Percentiles rank a stretch among this genome's conserved stretches.
Evolutionary conservation across 2,329 filamentous ascomycete genomes (phyloP).

Genomic region (Aureobasidium melanogenum): DNA sequence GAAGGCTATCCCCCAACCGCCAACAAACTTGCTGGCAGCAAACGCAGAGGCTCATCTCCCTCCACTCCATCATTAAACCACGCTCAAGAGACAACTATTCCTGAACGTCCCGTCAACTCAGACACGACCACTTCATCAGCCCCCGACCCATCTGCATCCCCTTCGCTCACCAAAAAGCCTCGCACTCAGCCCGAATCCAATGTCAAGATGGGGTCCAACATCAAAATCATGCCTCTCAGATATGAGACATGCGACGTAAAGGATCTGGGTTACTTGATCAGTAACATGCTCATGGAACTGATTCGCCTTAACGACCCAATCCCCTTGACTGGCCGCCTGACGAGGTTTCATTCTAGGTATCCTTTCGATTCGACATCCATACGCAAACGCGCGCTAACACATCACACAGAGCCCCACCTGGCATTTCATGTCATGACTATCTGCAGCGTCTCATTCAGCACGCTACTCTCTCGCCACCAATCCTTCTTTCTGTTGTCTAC

Average conservation of each 20-base stretch:
- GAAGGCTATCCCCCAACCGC: constrained; percentile 38
- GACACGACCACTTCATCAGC: background rate
- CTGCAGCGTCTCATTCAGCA: constrained; percentile 86
- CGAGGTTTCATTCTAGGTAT: constrained; percentile 88
- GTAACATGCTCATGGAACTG: constrained; percentile 91
- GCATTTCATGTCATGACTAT: constrained; percentile 91
- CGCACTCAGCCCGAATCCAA: constrained; percentile 25
- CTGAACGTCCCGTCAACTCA: background rate
- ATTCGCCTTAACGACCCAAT: constrained; percentile 87
- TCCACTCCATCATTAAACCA: constrained; percentile 20
- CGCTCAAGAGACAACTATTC: constrained; percentile 15
- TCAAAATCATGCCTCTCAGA: constrained; percentile 55
- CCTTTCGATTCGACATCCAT: constrained; percentile 10
- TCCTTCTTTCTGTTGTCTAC: constrained; percentile 97
- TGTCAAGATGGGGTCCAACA: constrained; percentile 30
- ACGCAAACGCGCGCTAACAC: background rate
- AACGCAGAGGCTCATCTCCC: constrained; percentile 24
- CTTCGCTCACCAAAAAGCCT: constrained; percentile 2
- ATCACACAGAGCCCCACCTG: constrained; percentile 59
- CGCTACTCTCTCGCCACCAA: constrained; percentile 83
- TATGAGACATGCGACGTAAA: constrained; percentile 79
- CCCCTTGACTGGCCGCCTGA: constrained; percentile 78
- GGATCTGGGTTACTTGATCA: constrained; percentile 82
- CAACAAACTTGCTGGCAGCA: constrained; percentile 1
- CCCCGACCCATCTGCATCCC: background rate